These are phyloP conservation scores for Populus nigra DNA, from an alignment of 345 rosid species.

Conservation along the genomic window DNA sequence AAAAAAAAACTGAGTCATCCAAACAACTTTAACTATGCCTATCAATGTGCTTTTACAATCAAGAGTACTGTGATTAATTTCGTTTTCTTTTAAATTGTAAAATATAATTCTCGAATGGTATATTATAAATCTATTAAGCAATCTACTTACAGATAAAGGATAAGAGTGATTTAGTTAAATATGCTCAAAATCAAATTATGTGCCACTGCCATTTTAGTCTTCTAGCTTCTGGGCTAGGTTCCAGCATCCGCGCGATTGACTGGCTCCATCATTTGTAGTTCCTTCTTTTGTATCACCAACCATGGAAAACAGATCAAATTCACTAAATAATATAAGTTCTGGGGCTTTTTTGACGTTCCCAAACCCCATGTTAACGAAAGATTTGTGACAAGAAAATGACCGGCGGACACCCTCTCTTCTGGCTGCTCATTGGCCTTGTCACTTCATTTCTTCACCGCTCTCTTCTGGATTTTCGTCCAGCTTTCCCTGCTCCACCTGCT, in stretches of 20 bases:
- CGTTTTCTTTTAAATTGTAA: no score
- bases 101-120: no score
- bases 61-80: no score
- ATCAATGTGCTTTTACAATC: no score
- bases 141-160: no score
- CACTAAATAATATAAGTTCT: neutral
- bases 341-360: neutral
- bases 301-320: neutral
- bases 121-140: no score
- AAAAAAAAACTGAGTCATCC: no score
- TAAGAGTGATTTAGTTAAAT: no score
- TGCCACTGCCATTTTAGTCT: conserved; percentile 7
- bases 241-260: conserved; percentile 6
- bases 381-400: neutral
- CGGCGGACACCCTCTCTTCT: neutral
- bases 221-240: conserved; percentile 17
- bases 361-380: neutral
- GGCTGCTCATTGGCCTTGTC: conserved; percentile 2
- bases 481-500: conserved; percentile 2
- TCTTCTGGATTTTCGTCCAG: neutral
- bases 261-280: neutral
- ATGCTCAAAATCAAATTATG: no score
- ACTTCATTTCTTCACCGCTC: neutral
- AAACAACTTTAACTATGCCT: no score
- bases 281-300: no score